Evolutionary conservation across 495 filamentous ascomycete species (phyloP).

Genomic region (Bryoglossum gracile): DNA sequence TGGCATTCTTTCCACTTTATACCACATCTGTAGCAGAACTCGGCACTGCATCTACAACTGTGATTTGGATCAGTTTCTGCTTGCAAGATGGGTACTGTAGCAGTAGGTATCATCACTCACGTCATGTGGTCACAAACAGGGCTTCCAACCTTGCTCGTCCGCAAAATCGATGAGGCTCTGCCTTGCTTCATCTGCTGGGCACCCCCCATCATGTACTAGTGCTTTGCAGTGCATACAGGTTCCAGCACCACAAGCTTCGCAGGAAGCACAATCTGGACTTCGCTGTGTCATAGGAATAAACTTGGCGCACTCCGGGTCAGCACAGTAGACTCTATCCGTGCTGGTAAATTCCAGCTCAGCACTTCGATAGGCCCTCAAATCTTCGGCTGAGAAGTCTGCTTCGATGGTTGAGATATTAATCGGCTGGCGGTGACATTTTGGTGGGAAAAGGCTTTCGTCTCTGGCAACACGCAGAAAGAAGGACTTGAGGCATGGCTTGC

Average conservation of each 20-base stretch:
- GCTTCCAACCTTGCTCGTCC: conserved; percentile 6
- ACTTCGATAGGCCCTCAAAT: conserved; percentile 1
- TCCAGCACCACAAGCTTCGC: conserved; percentile 24
- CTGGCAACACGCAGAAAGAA: not conserved
- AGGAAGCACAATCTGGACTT: conserved; percentile 21
- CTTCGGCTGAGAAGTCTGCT: not conserved
- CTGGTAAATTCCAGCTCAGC: conserved; percentile 17
- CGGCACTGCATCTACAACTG: too few relatives aligned
- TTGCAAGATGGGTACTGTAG: too few relatives aligned
- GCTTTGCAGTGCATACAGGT: conserved; percentile 38
- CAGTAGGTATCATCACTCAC: too few relatives aligned
- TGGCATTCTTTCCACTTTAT: too few relatives aligned
- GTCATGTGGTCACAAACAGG: too few relatives aligned
- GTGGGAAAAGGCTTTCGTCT: conserved; percentile 5
- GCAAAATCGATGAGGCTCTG: not conserved
- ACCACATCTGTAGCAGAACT: too few relatives aligned
- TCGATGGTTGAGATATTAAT: not conserved
- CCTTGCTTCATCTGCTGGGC: not conserved
- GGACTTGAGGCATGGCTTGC: not conserved
- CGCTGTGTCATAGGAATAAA: conserved; percentile 6
- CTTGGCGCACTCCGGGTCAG: conserved; percentile 10
- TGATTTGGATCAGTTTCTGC: too few relatives aligned
- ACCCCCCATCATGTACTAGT: not conserved
- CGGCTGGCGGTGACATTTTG: conserved; percentile 1
- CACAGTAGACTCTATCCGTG: conserved; percentile 17